These are phyloP conservation scores for Daldinia concentrica DNA, from an alignment of 495 filamentous ascomycete species.

Conservation along the genomic window DNA sequence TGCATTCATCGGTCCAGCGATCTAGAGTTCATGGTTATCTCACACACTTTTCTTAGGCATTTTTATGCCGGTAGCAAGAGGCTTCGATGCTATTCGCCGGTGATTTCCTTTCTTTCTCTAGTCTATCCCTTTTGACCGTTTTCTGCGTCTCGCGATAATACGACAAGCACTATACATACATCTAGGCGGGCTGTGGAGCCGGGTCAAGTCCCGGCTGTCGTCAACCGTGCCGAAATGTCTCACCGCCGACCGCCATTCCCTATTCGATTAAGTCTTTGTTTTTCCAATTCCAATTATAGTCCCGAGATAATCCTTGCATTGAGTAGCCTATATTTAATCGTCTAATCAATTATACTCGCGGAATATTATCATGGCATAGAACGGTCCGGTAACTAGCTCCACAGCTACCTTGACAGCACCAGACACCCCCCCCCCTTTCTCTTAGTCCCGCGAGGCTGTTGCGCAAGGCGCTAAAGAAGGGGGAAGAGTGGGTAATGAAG, in stretches of 20 bases:
- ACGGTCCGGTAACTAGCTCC: slow-evolving; percentile 33
- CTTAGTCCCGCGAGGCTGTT: slow-evolving; percentile 37
- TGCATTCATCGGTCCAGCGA: slow-evolving; percentile 7
- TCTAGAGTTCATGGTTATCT: slow-evolving; percentile 1
- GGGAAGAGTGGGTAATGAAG: slow-evolving; percentile 32
- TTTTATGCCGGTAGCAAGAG: background rate
- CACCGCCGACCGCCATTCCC: slow-evolving; percentile 33
- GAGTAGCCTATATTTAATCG: slow-evolving; percentile 23
- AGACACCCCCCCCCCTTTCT: slow-evolving; percentile 13
- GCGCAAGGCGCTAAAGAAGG: slow-evolving; percentile 41
- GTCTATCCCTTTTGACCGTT: background rate
- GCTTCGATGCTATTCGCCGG: background rate
- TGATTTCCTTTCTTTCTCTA: background rate
- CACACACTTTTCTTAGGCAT: background rate
- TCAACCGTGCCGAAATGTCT: slow-evolving; percentile 34
- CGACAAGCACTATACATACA: slow-evolving; percentile 12
- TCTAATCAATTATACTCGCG: slow-evolving; percentile 19
- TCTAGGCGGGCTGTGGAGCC: slow-evolving; percentile 30
- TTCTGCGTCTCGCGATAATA: slow-evolving; percentile 5
- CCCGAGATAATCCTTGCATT: slow-evolving; percentile 6
- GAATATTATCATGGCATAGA: slow-evolving; percentile 36
- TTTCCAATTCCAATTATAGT: slow-evolving; percentile 36
- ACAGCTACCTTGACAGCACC: slow-evolving; percentile 14
- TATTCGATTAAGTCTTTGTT: slow-evolving; percentile 5
- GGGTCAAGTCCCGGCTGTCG: slow-evolving; percentile 34